Conservation (phyloP, 2,329 filamentous ascomycete genomes). For the Neofusicoccum sp. region DNA sequence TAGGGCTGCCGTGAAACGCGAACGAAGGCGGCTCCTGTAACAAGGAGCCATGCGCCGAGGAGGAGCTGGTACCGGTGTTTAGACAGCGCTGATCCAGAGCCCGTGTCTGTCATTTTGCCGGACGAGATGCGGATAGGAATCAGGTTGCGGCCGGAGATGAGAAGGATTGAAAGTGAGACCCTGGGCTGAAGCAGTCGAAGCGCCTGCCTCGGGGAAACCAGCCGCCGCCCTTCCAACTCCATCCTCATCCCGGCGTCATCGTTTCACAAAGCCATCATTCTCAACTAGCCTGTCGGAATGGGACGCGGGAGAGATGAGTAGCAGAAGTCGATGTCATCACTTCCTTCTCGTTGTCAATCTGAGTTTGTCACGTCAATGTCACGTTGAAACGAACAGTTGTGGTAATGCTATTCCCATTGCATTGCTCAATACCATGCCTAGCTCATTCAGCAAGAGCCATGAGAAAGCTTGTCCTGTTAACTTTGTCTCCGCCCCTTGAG, state of each 20-base stretch:
- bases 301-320: too few species aligned
- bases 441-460: too few species aligned
- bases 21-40: conserved; percentile 34
- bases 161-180: not conserved
- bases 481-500: too few species aligned
- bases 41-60: conserved; percentile 24
- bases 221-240: not conserved
- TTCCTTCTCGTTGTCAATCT: too few species aligned
- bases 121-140: not conserved
- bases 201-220: not conserved
- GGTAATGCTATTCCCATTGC: too few species aligned
- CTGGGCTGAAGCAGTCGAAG: not conserved
- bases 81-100: not conserved
- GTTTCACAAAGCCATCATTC: not conserved
- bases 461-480: too few species aligned
- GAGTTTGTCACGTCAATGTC: too few species aligned
- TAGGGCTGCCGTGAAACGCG: conserved; percentile 36
- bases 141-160: conserved; percentile 12
- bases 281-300: too few species aligned
- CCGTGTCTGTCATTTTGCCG: not conserved
- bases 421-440: too few species aligned
- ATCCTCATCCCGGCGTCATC: not conserved
- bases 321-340: too few species aligned
- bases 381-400: too few species aligned
- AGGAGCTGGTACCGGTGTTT: conserved; percentile 32